A percentile compares a stretch with the other conserved stretches of the same genome.
These are phyloP conservation scores for Hypoxylon lienhwacheense DNA, from an alignment of 495 filamentous ascomycete species.

Conservation along the genomic window DNA sequence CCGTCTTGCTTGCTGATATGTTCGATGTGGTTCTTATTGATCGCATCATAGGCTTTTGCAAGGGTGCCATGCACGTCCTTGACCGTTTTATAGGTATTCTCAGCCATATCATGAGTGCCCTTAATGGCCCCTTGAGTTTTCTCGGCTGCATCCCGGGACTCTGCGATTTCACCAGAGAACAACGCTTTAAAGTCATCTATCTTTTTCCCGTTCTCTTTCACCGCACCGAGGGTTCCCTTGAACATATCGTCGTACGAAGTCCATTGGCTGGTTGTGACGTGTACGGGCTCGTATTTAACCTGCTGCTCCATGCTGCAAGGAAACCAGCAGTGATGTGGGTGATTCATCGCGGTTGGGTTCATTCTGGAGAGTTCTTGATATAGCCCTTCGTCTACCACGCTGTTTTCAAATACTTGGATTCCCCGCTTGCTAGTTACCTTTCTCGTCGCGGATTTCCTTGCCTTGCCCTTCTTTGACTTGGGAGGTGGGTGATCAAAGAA, in stretches of 20 bases:
- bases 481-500: slow-evolving; percentile 20
- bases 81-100: slow-evolving; percentile 22
- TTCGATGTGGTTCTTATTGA: slow-evolving; percentile 26
- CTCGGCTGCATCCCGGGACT: slow-evolving; percentile 21
- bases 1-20: slow-evolving; percentile 23
- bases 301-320: slow-evolving; percentile 14
- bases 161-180: slow-evolving; percentile 19
- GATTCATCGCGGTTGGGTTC: not conserved
- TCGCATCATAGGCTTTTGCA: slow-evolving; percentile 24
- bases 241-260: slow-evolving; percentile 10
- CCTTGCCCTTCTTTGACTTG: slow-evolving; percentile 19
- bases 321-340: slow-evolving; percentile 4
- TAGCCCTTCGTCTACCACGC: slow-evolving; percentile 1
- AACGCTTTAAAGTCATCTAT: slow-evolving; percentile 24
- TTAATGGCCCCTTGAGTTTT: slow-evolving; percentile 17
- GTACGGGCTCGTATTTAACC: slow-evolving; percentile 8
- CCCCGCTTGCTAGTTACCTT: slow-evolving; percentile 1
- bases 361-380: not conserved
- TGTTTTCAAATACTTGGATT: not conserved
- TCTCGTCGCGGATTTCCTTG: slow-evolving; percentile 4
- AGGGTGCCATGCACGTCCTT: slow-evolving; percentile 25
- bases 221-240: slow-evolving; percentile 3
- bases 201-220: slow-evolving; percentile 23
- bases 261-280: slow-evolving; percentile 21
- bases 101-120: slow-evolving; percentile 11